These are phyloP conservation scores for Solanum verrucosum DNA, from an alignment of 257 asterid genomes.

Conservation along the genomic window DNA sequence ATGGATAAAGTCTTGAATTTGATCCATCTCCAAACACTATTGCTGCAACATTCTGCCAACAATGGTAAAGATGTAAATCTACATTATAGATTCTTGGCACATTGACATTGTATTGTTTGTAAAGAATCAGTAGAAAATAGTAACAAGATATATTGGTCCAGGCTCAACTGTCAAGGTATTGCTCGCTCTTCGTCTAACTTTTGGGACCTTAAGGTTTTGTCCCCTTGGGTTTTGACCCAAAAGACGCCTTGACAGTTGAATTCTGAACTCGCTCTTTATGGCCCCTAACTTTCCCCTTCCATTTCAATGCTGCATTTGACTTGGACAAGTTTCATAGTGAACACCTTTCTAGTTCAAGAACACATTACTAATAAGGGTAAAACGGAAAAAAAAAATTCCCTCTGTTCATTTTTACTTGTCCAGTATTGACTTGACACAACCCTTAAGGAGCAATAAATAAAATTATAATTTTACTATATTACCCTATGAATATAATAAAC, in stretches of 20 bases:
- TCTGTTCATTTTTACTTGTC: background rate
- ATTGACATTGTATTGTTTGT: background rate
- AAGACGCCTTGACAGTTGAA: background rate
- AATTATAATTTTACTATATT: background rate
- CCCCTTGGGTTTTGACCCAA: background rate
- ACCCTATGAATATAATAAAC: background rate
- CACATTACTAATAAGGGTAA: background rate
- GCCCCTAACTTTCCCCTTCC: background rate
- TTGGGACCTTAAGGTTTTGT: background rate
- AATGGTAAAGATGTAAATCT: conserved; percentile 3
- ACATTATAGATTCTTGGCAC: background rate
- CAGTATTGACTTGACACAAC: background rate
- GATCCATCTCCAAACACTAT: conserved; percentile 82
- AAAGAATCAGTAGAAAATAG: background rate
- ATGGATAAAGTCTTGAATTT: conserved; percentile 56
- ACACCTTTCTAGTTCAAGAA: background rate
- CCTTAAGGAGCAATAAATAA: background rate
- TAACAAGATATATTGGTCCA: background rate
- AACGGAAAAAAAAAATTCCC: background rate
- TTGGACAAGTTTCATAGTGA: background rate
- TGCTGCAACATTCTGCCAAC: conserved; percentile 83
- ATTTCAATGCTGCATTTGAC: background rate
- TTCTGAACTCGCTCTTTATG: too few relatives aligned
- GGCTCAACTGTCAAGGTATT: background rate
- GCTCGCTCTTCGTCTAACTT: background rate